These are phyloP conservation scores for Tuber borchii DNA, from an alignment of 495 filamentous ascomycete genomes.

Conservation along the genomic window DNA sequence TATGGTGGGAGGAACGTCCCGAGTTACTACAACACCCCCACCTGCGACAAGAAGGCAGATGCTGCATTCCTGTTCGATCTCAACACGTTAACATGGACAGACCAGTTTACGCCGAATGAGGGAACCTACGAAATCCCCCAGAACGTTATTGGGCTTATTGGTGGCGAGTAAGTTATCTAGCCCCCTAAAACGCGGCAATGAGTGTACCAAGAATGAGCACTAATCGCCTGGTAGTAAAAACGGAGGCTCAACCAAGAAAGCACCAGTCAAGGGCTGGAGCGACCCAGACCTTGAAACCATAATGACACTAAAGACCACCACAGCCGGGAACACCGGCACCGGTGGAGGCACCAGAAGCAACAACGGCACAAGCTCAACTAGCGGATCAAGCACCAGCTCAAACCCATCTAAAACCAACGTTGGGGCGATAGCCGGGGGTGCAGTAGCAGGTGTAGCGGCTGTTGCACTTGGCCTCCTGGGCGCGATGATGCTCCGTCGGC, in stretches of 20 bases:
- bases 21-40: not conserved
- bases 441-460: not conserved
- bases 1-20: constrained; percentile 19
- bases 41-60: constrained; percentile 13
- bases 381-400: not conserved
- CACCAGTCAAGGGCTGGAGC: not conserved
- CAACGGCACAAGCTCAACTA: not conserved
- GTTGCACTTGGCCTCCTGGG: not conserved
- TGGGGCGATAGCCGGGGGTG: not conserved
- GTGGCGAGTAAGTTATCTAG: not conserved
- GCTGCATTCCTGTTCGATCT: constrained; percentile 17
- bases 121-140: not conserved
- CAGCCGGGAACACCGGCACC: not conserved
- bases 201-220: not conserved
- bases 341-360: not conserved
- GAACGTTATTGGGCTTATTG: not conserved
- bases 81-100: constrained; percentile 10
- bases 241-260: not conserved
- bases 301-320: not conserved
- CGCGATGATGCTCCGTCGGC: not conserved
- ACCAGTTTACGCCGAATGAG: constrained; percentile 6
- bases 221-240: not conserved
- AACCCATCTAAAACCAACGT: not conserved
- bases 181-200: not conserved
- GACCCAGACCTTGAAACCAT: not conserved